Evolutionary conservation across 2,329 filamentous ascomycete species (phyloP).

Genomic region (Pseudogymnoascus sp.): DNA sequence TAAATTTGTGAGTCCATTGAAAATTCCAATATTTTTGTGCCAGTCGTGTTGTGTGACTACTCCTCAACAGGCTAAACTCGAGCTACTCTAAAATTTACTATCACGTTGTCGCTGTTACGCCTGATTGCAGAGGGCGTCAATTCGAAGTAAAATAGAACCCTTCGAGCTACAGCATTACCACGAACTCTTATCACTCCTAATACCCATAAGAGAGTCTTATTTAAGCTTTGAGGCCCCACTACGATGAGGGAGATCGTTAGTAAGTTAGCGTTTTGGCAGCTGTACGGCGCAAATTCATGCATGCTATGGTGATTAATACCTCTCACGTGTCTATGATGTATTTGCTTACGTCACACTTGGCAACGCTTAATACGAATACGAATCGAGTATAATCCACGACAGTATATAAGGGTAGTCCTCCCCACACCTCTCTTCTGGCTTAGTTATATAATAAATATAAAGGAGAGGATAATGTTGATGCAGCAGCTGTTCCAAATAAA

Average conservation of each 20-base stretch:
- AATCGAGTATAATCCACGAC: not conserved
- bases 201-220: not conserved
- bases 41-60: not conserved
- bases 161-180: too few species aligned
- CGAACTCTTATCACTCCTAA: not conserved
- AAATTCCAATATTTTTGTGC: too few species aligned
- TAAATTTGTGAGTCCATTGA: too few species aligned
- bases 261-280: too few species aligned
- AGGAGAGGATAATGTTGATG: not conserved
- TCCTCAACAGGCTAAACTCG: slow-evolving; percentile 14
- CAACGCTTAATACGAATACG: too few species aligned
- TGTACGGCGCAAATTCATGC: too few species aligned
- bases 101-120: slow-evolving; percentile 13
- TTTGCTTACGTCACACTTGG: too few species aligned
- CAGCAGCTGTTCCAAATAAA: not conserved
- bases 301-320: too few species aligned
- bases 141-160: slow-evolving; percentile 15
- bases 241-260: too few species aligned
- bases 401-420: not conserved
- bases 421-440: not conserved
- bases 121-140: slow-evolving; percentile 14
- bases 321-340: too few species aligned
- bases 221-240: too few species aligned
- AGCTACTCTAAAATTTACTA: slow-evolving; percentile 14
- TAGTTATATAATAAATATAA: slow-evolving; percentile 7